Conservation (phyloP, 1,284 basidiomycete genomes). For the Trametes pubescens region DNA sequence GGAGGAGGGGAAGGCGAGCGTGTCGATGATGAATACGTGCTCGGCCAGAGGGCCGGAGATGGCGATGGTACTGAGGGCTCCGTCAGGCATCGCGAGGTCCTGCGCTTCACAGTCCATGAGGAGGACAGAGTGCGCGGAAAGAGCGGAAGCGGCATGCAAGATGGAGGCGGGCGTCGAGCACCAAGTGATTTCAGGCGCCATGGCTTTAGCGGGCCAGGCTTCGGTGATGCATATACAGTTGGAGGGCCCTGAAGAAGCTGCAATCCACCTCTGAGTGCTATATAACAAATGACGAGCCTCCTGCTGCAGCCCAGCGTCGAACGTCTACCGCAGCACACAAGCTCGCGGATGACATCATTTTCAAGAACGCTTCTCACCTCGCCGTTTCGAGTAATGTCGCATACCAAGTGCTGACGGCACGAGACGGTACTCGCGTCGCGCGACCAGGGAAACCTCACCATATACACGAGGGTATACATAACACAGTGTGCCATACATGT, state of each 20-base stretch:
- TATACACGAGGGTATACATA: no score
- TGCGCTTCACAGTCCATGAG: slow-evolving; percentile 47
- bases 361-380: no score
- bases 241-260: not conserved
- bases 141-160: slow-evolving; percentile 16
- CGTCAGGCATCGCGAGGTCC: slow-evolving; percentile 47
- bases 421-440: no score
- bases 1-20: slow-evolving; percentile 37
- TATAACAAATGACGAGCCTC: not conserved
- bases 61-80: slow-evolving; percentile 51
- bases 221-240: not conserved
- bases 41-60: slow-evolving; percentile 49
- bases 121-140: slow-evolving; percentile 33
- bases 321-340: not conserved
- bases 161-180: not conserved
- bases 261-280: not conserved
- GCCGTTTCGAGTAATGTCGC: no score
- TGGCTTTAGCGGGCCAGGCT: slow-evolving; percentile 7
- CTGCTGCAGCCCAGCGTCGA: not conserved
- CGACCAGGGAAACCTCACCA: no score
- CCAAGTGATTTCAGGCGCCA: slow-evolving; percentile 11
- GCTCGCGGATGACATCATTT: no score
- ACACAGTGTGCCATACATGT: no score
- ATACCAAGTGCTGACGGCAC: no score
- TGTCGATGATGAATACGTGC: slow-evolving; percentile 52